Conservation (phyloP, 257 asterid genomes). For the Plectranthus barbatus region DNA sequence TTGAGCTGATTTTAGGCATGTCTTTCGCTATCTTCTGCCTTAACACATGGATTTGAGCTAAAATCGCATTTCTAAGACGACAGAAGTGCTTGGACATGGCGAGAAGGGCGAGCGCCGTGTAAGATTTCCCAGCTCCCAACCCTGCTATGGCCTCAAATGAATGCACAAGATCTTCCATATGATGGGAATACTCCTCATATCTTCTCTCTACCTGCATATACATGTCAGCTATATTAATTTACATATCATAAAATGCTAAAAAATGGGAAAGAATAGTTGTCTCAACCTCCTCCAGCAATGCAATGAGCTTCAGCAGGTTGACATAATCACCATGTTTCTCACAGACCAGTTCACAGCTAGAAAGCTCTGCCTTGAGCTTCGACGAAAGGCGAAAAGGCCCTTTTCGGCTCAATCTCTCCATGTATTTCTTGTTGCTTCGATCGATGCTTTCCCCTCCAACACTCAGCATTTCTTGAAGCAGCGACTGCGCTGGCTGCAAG, state of each 20-base stretch:
- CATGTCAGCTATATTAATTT: too few relatives aligned
- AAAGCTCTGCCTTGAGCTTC: slow-evolving; percentile 45
- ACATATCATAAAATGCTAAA: too few relatives aligned
- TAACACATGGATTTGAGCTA: slow-evolving; percentile 42
- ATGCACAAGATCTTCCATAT: slow-evolving; percentile 49
- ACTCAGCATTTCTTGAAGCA: slow-evolving; percentile 69
- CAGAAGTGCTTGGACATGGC: slow-evolving; percentile 89
- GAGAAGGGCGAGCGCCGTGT: slow-evolving; percentile 73
- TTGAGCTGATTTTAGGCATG: slow-evolving; percentile 48
- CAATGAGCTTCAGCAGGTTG: slow-evolving; percentile 53
- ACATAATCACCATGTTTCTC: slow-evolving; percentile 43
- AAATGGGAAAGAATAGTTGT: too few relatives aligned
- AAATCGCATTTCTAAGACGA: slow-evolving; percentile 49
- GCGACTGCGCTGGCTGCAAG: slow-evolving; percentile 56
- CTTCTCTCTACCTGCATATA: slow-evolving; percentile 59
- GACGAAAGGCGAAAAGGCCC: slow-evolving; percentile 40
- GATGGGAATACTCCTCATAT: slow-evolving; percentile 60
- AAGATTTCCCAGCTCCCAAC: slow-evolving; percentile 59
- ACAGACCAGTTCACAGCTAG: slow-evolving; percentile 26
- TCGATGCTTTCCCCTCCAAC: slow-evolving; percentile 41
- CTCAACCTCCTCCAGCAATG: slow-evolving; percentile 66
- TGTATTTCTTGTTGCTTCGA: slow-evolving; percentile 28
- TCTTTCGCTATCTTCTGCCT: slow-evolving; percentile 40
- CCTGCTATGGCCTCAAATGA: slow-evolving; percentile 78
- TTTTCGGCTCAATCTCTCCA: slow-evolving; percentile 35